Evolutionary conservation across 805 yeast species (phyloP).

Genomic region (Starmera dryadoides): DNA sequence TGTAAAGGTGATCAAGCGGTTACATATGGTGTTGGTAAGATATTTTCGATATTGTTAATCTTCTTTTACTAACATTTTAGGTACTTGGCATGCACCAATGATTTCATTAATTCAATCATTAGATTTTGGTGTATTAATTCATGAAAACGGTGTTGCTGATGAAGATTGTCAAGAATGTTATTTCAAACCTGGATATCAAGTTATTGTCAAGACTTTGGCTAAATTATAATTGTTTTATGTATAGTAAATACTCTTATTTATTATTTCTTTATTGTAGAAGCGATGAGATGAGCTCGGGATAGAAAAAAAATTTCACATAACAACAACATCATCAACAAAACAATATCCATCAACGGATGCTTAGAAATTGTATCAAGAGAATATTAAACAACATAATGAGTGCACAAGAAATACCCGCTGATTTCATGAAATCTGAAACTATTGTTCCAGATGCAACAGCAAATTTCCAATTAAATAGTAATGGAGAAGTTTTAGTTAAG

Average conservation of each 20-base stretch:
- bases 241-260: too few relatives aligned
- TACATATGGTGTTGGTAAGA: conserved; percentile 63
- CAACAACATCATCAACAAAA: too few relatives aligned
- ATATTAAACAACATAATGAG: neutral
- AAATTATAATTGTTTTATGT: too few relatives aligned
- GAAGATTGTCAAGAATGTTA: conserved; percentile 82
- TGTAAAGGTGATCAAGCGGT: conserved; percentile 84
- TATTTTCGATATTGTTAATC: neutral
- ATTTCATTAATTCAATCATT: conserved; percentile 61
- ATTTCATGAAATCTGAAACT: neutral
- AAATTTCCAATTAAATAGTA: neutral
- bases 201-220: conserved; percentile 13
- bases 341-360: too few relatives aligned
- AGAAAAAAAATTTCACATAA: too few relatives aligned
- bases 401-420: neutral
- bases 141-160: conserved; percentile 71
- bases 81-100: conserved; percentile 97
- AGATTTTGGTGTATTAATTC: conserved; percentile 85
- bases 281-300: too few relatives aligned
- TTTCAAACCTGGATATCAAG: conserved; percentile 49
- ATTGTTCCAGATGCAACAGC: neutral
- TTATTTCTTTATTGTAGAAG: too few relatives aligned
- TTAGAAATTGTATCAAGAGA: too few relatives aligned
- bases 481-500: conserved; percentile 33
- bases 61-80: conserved; percentile 16